These are phyloP conservation scores for Phaseolus lunatus DNA, from an alignment of 306 rosid genomes.

Conservation along the genomic window DNA sequence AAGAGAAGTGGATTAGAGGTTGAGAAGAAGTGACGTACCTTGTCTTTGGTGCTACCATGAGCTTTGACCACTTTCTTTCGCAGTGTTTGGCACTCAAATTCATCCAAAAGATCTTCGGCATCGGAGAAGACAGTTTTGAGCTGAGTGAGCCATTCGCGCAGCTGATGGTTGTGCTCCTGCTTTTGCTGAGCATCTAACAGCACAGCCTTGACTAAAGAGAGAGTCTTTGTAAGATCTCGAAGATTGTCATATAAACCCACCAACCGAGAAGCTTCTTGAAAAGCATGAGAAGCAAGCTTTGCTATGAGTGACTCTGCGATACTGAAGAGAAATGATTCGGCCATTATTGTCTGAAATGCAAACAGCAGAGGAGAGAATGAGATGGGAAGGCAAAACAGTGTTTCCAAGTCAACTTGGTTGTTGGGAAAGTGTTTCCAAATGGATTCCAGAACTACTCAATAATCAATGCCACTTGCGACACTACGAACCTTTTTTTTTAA, in stretches of 20 bases:
- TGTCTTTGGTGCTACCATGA: neutral
- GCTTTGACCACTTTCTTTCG: neutral
- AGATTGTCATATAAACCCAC: conserved; percentile 1
- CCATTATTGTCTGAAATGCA: neutral
- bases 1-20: neutral
- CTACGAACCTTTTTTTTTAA: too few relatives aligned
- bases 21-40: neutral
- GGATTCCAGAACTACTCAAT: too few relatives aligned
- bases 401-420: too few relatives aligned
- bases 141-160: neutral
- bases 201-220: neutral
- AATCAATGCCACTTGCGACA: too few relatives aligned
- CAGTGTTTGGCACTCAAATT: neutral
- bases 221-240: neutral
- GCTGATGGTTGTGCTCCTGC: neutral
- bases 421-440: too few relatives aligned
- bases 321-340: conserved; percentile 12
- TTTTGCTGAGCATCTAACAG: neutral
- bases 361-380: too few relatives aligned
- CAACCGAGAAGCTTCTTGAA: neutral
- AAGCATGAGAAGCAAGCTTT: conserved; percentile 22
- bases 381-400: too few relatives aligned
- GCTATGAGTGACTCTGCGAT: neutral
- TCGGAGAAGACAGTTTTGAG: neutral
- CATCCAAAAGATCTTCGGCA: neutral